These are phyloP conservation scores for Aureobasidium zeae DNA, from an alignment of 2,329 filamentous ascomycete species.

Conservation along the genomic window DNA sequence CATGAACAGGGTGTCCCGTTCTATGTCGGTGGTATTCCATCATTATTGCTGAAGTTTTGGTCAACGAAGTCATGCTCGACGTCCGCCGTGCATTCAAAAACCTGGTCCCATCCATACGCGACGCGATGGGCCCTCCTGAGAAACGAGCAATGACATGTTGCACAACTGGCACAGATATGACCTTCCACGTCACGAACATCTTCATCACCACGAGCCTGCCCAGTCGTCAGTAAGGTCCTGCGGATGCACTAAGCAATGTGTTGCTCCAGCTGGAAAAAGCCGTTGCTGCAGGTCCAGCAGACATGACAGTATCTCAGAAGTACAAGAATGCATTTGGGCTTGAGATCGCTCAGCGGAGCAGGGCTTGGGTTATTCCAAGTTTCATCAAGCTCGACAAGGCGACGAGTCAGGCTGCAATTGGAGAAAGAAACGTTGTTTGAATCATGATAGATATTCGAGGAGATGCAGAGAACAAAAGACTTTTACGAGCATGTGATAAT, in stretches of 20 bases:
- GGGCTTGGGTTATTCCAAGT: constrained; percentile 14
- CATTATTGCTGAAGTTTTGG: constrained; percentile 27
- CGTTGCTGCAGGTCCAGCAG: constrained; percentile 60
- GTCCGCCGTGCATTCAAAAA: constrained; percentile 31
- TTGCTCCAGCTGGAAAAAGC: constrained; percentile 64
- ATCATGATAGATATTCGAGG: neutral
- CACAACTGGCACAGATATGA: constrained; percentile 66
- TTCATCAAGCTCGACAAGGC: constrained; percentile 36
- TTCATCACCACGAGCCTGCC: constrained; percentile 65
- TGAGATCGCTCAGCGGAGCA: constrained; percentile 13
- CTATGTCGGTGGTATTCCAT: constrained; percentile 49
- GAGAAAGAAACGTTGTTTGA: constrained; percentile 40
- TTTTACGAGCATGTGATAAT: constrained; percentile 6
- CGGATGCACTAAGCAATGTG: constrained; percentile 62
- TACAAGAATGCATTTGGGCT: constrained; percentile 19
- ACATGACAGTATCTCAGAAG: constrained; percentile 44
- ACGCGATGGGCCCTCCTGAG: constrained; percentile 45
- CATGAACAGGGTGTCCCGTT: constrained; percentile 53
- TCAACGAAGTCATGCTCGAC: constrained; percentile 29
- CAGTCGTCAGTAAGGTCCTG: constrained; percentile 57
- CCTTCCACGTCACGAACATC: constrained; percentile 65
- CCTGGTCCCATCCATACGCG: constrained; percentile 33
- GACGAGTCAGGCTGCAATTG: constrained; percentile 48
- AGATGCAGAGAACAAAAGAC: neutral
- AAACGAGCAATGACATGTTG: constrained; percentile 58